These are phyloP conservation scores for Cyclotella cryptica DNA, from an alignment of 108 stramenopile species.

Conservation along the genomic window DNA sequence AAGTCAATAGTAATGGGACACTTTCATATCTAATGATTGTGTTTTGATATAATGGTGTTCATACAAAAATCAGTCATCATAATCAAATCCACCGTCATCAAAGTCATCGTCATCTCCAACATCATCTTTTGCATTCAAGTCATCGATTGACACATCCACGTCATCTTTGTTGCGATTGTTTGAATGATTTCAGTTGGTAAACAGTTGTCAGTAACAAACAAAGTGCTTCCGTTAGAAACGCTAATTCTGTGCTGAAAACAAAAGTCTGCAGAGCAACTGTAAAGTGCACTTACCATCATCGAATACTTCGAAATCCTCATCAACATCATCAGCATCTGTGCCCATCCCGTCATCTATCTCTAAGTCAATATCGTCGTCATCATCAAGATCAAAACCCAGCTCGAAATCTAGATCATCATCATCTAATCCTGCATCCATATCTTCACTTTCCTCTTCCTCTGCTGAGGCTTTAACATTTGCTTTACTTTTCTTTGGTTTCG, in stretches of 20 bases:
- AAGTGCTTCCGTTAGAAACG: not conserved
- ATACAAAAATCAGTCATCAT: conserved; percentile 22
- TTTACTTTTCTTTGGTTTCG: conserved; percentile 8
- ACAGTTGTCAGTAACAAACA: not conserved
- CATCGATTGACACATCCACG: conserved; percentile 45
- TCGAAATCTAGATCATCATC: conserved; percentile 45
- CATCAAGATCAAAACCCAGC: conserved; percentile 41
- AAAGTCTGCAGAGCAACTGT: not conserved
- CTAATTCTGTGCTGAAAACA: too few relatives aligned
- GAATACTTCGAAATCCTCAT: conserved; percentile 30
- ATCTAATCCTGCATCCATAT: conserved; percentile 18
- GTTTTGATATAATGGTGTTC: too few relatives aligned
- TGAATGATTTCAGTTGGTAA: not conserved
- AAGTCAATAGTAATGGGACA: too few relatives aligned
- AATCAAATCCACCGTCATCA: conserved; percentile 52
- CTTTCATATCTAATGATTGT: too few relatives aligned
- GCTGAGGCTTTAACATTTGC: conserved; percentile 23
- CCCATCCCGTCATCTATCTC: conserved; percentile 26
- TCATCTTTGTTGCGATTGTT: conserved; percentile 8
- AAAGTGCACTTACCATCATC: conserved; percentile 20
- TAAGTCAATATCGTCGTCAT: conserved; percentile 26
- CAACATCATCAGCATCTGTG: conserved; percentile 23
- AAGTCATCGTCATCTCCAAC: conserved; percentile 43
- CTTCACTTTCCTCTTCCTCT: conserved; percentile 16
- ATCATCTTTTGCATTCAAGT: conserved; percentile 48